Evolutionary conservation across 495 filamentous ascomycete genomes (phyloP).

Genomic region (Niebla homalea): DNA sequence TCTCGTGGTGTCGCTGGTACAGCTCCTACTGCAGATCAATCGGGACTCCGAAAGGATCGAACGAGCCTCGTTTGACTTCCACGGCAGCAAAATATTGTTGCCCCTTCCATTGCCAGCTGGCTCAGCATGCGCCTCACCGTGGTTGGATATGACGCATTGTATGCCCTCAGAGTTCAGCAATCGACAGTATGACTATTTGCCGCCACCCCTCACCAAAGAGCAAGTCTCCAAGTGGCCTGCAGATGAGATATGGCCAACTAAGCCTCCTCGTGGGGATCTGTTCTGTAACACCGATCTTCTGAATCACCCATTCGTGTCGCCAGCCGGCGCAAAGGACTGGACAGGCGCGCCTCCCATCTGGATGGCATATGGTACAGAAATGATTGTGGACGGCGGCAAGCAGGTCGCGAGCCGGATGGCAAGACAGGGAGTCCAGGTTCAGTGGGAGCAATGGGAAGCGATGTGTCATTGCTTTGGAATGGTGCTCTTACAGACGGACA

Average conservation of each 20-base stretch:
- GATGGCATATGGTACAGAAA: constrained; percentile 66
- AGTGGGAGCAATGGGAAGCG: constrained; percentile 64
- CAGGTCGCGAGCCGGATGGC: constrained; percentile 47
- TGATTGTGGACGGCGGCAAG: constrained; percentile 58
- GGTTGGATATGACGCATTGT: constrained; percentile 64
- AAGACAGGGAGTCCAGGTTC: constrained; percentile 47
- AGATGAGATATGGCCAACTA: constrained; percentile 57
- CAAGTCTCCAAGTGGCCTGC: constrained; percentile 29
- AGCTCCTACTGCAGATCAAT: constrained; percentile 58
- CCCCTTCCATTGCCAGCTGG: constrained; percentile 59
- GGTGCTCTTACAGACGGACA: constrained; percentile 40
- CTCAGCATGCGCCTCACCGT: constrained; percentile 50
- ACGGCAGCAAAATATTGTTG: constrained; percentile 37
- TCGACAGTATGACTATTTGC: constrained; percentile 62
- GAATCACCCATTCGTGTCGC: constrained; percentile 63
- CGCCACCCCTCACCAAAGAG: constrained; percentile 26
- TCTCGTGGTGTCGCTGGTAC: constrained; percentile 56
- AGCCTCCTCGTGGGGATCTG: constrained; percentile 53
- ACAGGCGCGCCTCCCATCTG: constrained; percentile 54
- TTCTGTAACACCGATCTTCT: constrained; percentile 51
- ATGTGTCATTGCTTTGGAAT: constrained; percentile 83
- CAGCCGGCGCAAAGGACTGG: constrained; percentile 55
- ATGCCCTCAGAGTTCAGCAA: constrained; percentile 57
- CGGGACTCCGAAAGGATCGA: constrained; percentile 22
- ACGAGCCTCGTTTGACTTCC: constrained; percentile 51